Conservation (phyloP, 768 basidiomycete genomes). For the Lepiota brunneoincarnata region DNA sequence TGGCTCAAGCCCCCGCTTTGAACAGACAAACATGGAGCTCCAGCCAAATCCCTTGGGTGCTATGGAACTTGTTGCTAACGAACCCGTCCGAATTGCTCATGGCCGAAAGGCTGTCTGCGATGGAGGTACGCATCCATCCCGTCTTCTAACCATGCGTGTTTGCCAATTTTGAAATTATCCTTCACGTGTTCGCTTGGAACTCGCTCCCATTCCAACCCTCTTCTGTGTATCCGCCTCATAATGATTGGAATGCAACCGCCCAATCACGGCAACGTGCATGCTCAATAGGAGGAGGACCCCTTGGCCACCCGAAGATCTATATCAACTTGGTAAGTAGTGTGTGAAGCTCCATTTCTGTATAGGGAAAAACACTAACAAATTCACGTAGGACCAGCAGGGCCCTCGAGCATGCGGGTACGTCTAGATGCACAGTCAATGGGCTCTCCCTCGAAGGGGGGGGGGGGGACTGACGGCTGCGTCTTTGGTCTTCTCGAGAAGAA, state of each 20-base stretch:
- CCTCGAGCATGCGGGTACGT: slow-evolving; percentile 88
- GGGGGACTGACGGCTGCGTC: not conserved
- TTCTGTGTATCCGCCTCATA: slow-evolving; percentile 4
- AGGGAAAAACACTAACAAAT: slow-evolving; percentile 14
- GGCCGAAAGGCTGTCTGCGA: slow-evolving; percentile 90
- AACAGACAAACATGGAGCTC: slow-evolving; percentile 83
- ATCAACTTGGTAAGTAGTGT: slow-evolving; percentile 79
- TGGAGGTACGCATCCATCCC: slow-evolving; percentile 66
- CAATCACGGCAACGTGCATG: slow-evolving; percentile 4
- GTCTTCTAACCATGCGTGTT: not conserved
- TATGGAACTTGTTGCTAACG: slow-evolving; percentile 84
- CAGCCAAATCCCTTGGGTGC: slow-evolving; percentile 91
- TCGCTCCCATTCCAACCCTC: not conserved
- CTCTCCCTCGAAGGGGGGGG: not conserved
- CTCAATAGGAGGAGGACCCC: slow-evolving; percentile 78
- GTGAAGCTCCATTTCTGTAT: slow-evolving; percentile 5
- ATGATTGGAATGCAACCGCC: slow-evolving; percentile 3
- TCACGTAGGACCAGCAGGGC: slow-evolving; percentile 77
- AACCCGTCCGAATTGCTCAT: slow-evolving; percentile 80
- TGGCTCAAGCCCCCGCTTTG: slow-evolving; percentile 76
- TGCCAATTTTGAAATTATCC: not conserved
- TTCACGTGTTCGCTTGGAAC: not conserved
- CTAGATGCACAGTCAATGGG: not conserved
- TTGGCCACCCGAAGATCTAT: slow-evolving; percentile 96
- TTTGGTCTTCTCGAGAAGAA: not conserved